Percentiles rank a stretch among this genome's conserved stretches.
These are phyloP conservation scores for Stephanodiscus minutulus DNA, from an alignment of 108 stramenopile genomes.

Conservation along the genomic window DNA sequence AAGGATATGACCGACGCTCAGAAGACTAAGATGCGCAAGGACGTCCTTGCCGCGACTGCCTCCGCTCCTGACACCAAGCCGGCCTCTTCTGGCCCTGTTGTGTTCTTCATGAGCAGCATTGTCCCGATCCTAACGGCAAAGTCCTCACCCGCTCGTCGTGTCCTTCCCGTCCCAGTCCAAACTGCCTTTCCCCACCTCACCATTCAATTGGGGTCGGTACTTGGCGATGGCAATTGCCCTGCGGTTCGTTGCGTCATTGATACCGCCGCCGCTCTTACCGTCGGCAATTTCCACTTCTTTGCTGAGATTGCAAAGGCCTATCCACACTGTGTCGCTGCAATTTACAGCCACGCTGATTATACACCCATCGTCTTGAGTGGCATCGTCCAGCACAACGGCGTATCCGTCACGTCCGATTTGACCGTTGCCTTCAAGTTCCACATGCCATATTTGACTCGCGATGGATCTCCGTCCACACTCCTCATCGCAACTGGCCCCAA, in stretches of 20 bases:
- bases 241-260: background rate
- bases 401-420: background rate
- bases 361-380: background rate
- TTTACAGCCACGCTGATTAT: background rate
- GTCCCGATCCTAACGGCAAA: too few species aligned
- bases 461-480: too few species aligned
- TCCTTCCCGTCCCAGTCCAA: too few species aligned
- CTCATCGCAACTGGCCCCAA: too few species aligned
- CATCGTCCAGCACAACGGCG: background rate
- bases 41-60: too few species aligned
- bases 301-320: background rate
- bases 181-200: background rate
- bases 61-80: too few species aligned
- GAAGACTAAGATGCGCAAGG: too few species aligned
- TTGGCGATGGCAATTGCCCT: background rate
- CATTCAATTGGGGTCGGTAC: background rate
- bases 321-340: background rate
- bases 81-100: too few species aligned
- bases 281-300: background rate
- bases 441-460: too few species aligned
- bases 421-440: conserved; percentile 8
- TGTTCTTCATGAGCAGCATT: too few species aligned
- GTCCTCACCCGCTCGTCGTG: too few species aligned
- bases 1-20: too few species aligned
- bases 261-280: conserved; percentile 1